phyloP scores from a whole-genome alignment of 441 rosid species.

The Eruca vesicaria region DNA sequence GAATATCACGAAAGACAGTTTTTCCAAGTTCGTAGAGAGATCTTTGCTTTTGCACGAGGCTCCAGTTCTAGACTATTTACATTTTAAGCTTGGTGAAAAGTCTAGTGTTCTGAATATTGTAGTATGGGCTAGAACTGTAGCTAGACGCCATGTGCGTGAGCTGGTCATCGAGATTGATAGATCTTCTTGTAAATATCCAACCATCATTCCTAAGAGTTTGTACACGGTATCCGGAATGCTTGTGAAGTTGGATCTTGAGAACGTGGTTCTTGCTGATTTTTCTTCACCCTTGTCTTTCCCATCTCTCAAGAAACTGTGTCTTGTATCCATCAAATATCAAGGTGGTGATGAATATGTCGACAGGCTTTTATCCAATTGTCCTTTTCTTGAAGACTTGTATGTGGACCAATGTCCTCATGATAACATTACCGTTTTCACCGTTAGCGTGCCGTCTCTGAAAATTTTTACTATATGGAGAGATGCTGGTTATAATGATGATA shows the following conservation, averaged over 20 bases:
- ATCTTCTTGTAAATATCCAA: background rate
- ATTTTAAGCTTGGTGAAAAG: background rate
- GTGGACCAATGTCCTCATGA: background rate
- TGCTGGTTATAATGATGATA: too few relatives aligned
- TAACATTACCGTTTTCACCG: background rate
- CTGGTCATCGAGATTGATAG: background rate
- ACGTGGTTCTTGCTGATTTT: background rate
- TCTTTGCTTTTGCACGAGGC: constrained; percentile 6
- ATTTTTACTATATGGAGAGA: background rate
- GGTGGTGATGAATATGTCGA: background rate
- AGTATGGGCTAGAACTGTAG: background rate
- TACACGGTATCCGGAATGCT: background rate
- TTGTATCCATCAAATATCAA: background rate
- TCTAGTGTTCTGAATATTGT: background rate
- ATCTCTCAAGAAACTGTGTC: background rate
- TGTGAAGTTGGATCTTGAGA: background rate
- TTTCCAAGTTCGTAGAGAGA: constrained; percentile 2
- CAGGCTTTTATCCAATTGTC: background rate
- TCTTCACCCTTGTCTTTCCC: background rate
- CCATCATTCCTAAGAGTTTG: background rate
- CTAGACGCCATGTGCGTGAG: background rate
- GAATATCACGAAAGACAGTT: background rate
- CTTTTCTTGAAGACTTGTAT: background rate
- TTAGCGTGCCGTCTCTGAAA: background rate
- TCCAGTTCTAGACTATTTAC: background rate